phyloP scores from a whole-genome alignment of 257 asterid genomes.

The Solanum etuberosum region DNA sequence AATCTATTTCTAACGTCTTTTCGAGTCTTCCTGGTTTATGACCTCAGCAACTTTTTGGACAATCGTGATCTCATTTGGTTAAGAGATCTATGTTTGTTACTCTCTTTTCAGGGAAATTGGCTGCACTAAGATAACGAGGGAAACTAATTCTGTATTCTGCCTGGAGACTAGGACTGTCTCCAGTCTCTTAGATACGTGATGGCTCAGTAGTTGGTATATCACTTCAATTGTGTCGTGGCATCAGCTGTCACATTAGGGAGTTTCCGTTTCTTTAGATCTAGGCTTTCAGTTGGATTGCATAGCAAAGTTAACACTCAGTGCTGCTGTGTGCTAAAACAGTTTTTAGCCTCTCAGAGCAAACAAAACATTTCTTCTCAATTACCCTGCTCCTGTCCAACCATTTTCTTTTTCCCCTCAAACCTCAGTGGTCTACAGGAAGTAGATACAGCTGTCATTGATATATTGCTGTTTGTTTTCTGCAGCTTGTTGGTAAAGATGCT shows the following conservation, averaged over 20 bases:
- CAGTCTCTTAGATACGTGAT: not conserved
- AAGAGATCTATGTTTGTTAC: not conserved
- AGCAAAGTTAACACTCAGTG: not conserved
- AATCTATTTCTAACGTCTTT: not conserved
- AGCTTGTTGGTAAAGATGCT: slow-evolving; percentile 98
- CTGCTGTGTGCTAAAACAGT: not conserved
- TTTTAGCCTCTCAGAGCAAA: not conserved
- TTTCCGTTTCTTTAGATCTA: not conserved
- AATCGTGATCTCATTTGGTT: not conserved
- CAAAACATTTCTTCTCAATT: not conserved
- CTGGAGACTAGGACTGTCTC: not conserved
- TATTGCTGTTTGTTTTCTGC: slow-evolving; percentile 20
- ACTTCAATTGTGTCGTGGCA: not conserved
- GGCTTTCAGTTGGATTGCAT: not conserved
- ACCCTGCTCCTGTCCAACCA: not conserved
- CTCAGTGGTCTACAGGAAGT: not conserved
- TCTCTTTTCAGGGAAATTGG: not conserved
- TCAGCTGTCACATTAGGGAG: not conserved
- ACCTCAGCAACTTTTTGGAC: not conserved
- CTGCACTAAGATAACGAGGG: not conserved
- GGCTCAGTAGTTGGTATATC: not conserved
- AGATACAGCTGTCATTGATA: not conserved
- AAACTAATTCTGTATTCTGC: not conserved
- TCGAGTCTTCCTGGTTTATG: not conserved
- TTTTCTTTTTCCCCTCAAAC: not conserved